Percentiles rank a stretch among this genome's conserved stretches.
Conservation (phyloP, 331 rosid genomes). For the Rosa hybrid region DNA sequence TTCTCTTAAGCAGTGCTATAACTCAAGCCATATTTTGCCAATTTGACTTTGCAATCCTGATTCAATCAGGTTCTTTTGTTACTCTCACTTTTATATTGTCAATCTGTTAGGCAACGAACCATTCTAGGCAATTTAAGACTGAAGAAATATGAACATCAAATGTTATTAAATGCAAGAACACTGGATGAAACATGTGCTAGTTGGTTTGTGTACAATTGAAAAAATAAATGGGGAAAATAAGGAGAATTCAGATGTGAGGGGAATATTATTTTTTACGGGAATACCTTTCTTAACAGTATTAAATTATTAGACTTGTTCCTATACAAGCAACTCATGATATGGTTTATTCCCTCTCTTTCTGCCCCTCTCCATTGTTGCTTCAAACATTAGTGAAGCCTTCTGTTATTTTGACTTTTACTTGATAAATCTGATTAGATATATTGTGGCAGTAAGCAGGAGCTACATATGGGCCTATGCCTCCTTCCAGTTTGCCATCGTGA, state of each 20-base stretch:
- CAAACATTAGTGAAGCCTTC: background rate
- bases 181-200: background rate
- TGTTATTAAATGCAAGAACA: background rate
- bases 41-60: background rate
- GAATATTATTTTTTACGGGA: background rate
- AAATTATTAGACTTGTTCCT: background rate
- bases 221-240: background rate
- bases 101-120: background rate
- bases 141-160: background rate
- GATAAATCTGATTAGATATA: constrained; percentile 14
- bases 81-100: background rate
- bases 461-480: constrained; percentile 86
- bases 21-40: background rate
- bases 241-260: background rate
- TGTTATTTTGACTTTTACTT: background rate
- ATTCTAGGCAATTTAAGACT: background rate
- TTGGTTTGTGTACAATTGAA: background rate
- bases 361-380: constrained; percentile 13
- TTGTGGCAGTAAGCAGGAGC: constrained; percentile 64
- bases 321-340: background rate
- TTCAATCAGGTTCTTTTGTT: background rate
- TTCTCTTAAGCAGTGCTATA: background rate
- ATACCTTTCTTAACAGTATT: too few relatives aligned
- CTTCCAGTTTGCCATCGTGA: constrained; percentile 81
- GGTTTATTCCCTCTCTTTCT: background rate